These are phyloP conservation scores for Ramaria sp. DNA, from an alignment of 768 basidiomycete species.

Conservation along the genomic window DNA sequence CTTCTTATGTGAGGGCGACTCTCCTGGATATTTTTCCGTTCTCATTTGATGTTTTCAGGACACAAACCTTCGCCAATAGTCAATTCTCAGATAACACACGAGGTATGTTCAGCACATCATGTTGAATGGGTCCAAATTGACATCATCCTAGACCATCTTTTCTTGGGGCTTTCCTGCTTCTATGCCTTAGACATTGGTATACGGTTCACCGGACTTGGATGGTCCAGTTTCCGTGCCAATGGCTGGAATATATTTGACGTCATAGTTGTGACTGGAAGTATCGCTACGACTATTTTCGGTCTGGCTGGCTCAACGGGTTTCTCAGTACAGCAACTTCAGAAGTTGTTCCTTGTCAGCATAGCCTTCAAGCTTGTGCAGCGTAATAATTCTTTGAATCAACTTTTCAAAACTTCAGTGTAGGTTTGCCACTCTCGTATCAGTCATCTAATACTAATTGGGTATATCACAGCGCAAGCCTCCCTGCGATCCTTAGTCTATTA, in stretches of 20 bases:
- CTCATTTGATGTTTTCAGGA: slow-evolving; percentile 36
- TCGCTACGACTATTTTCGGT: slow-evolving; percentile 71
- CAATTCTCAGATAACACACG: slow-evolving; percentile 40
- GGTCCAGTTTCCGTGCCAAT: slow-evolving; percentile 72
- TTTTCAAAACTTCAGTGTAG: slow-evolving; percentile 94
- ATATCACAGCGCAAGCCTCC: slow-evolving; percentile 61
- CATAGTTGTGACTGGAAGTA: slow-evolving; percentile 66
- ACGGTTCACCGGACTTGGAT: slow-evolving; percentile 77
- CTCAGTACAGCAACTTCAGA: slow-evolving; percentile 57
- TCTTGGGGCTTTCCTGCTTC: slow-evolving; percentile 57
- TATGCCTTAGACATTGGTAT: slow-evolving; percentile 71
- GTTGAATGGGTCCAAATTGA: slow-evolving; percentile 1
- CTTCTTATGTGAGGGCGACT: slow-evolving; percentile 59
- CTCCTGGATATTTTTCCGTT: not conserved
- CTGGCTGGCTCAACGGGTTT: slow-evolving; percentile 36
- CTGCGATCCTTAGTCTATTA: slow-evolving; percentile 75
- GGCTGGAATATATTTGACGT: slow-evolving; percentile 95
- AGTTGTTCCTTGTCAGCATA: slow-evolving; percentile 87
- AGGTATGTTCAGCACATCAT: slow-evolving; percentile 27
- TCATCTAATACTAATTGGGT: not conserved
- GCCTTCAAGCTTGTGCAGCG: slow-evolving; percentile 91
- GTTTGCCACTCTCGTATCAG: slow-evolving; percentile 17
- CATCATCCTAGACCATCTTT: slow-evolving; percentile 50
- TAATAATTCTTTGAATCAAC: slow-evolving; percentile 78
- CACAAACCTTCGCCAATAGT: slow-evolving; percentile 57